These are phyloP conservation scores for Arthrocladium fulminans DNA, from an alignment of 2,329 filamentous ascomycete species.

Conservation along the genomic window DNA sequence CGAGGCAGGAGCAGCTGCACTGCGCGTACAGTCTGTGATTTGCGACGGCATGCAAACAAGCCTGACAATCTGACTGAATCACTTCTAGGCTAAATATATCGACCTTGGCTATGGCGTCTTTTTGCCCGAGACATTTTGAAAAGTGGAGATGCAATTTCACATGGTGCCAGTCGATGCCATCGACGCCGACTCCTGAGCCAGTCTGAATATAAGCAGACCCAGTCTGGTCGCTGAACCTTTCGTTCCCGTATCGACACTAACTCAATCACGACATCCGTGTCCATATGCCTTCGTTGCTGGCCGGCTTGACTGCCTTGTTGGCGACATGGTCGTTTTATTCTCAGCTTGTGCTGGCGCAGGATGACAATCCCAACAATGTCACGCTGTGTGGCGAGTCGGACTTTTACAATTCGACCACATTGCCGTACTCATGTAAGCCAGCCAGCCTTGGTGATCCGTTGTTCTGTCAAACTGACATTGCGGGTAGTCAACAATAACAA, in stretches of 20 bases:
- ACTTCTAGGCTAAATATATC: background rate
- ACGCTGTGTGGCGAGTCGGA: conserved; percentile 11
- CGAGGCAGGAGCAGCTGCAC: background rate
- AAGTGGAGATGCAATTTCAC: background rate
- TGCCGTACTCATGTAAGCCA: conserved; percentile 13
- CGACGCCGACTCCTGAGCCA: background rate
- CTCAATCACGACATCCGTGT: background rate
- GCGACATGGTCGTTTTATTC: background rate
- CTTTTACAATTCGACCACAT: conserved; percentile 12
- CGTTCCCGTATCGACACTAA: background rate
- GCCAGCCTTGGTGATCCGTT: background rate
- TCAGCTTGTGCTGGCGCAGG: background rate
- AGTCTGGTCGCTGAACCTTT: background rate
- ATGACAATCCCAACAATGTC: conserved; percentile 2
- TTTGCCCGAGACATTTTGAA: background rate
- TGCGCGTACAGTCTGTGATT: no score
- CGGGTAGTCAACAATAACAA: conserved; percentile 14
- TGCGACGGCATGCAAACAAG: background rate
- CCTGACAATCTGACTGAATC: background rate
- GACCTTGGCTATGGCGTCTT: background rate
- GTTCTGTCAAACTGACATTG: background rate
- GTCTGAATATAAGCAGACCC: background rate
- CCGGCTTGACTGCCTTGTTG: conserved; percentile 8
- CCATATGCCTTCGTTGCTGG: conserved; percentile 4
- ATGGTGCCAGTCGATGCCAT: background rate